Percentiles rank a stretch among this genome's conserved stretches.
These are phyloP conservation scores for Penicillium sp. DNA, from an alignment of 2,329 filamentous ascomycete species.

Conservation along the genomic window DNA sequence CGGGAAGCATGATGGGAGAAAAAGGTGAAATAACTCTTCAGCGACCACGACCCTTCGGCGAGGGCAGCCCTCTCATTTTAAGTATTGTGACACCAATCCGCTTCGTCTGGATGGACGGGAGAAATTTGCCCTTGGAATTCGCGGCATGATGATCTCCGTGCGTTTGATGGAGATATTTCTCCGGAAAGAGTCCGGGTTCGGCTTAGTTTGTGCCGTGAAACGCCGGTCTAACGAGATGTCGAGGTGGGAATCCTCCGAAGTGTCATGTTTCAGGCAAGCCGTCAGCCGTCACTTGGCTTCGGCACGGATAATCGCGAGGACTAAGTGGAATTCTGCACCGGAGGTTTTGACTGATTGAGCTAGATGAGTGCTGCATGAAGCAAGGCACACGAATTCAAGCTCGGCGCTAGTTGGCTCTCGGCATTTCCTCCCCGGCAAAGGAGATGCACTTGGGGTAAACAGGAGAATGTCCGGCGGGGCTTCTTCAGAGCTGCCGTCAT, in stretches of 20 bases:
- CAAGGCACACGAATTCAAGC: not conserved
- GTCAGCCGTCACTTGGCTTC: not conserved
- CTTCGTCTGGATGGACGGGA: not conserved
- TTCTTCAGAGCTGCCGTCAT: too few species aligned
- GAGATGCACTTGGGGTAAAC: not conserved
- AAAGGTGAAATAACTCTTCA: not conserved
- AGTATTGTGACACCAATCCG: not conserved
- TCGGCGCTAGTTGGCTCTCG: not conserved
- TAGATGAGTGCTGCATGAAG: not conserved
- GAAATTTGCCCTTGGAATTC: constrained; percentile 1
- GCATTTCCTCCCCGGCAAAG: not conserved
- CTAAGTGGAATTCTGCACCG: not conserved
- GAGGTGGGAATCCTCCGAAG: constrained; percentile 5
- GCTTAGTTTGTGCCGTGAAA: constrained; percentile 11
- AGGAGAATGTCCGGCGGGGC: not conserved
- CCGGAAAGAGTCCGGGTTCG: constrained; percentile 2
- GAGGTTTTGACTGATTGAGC: not conserved
- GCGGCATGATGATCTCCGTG: not conserved
- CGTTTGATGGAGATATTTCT: not conserved
- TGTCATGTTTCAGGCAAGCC: not conserved
- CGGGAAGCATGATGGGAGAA: constrained; percentile 10
- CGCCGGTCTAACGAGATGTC: constrained; percentile 1
- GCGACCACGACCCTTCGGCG: not conserved
- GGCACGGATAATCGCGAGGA: too few species aligned
- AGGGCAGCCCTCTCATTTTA: not conserved